Conservation (phyloP, 352 stramenopile species). For the Phytophthora brassicae region DNA sequence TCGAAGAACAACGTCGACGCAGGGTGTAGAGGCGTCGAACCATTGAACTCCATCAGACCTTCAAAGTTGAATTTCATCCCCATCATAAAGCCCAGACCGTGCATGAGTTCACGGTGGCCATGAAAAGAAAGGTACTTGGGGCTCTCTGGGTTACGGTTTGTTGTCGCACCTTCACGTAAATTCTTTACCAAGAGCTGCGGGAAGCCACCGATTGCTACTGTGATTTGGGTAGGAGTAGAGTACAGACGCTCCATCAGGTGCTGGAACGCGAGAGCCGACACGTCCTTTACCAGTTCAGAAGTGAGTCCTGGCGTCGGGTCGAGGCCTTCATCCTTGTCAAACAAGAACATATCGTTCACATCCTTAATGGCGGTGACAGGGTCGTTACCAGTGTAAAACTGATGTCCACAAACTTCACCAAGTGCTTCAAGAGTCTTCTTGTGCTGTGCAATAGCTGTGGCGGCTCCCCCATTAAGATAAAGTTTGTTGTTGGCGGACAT, state of each 20-base stretch:
- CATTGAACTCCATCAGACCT: conserved; percentile 58
- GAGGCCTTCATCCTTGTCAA: conserved; percentile 65
- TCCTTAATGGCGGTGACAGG: conserved; percentile 70
- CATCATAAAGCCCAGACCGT: conserved; percentile 78
- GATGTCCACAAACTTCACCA: conserved; percentile 46
- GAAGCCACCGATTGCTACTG: conserved; percentile 69
- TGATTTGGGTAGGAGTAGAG: conserved; percentile 64
- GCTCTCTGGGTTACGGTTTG: conserved; percentile 28
- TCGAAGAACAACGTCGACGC: conserved; percentile 80
- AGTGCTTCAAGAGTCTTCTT: conserved; percentile 39
- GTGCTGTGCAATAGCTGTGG: conserved; percentile 45
- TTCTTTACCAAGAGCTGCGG: conserved; percentile 64
- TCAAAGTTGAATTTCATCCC: conserved; percentile 82
- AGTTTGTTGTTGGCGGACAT: conserved; percentile 52
- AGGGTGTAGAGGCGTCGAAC: conserved; percentile 63
- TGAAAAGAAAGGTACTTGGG: conserved; percentile 84
- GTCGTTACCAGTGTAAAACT: conserved; percentile 49
- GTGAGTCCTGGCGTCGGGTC: conserved; percentile 49
- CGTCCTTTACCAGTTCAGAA: conserved; percentile 40
- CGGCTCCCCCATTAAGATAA: conserved; percentile 45
- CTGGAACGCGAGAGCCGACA: conserved; percentile 68
- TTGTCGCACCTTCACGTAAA: conserved; percentile 45
- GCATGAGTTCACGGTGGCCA: conserved; percentile 77
- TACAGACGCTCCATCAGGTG: conserved; percentile 77
- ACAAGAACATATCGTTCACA: conserved; percentile 73